Percentiles rank a stretch among this genome's conserved stretches.
Evolutionary conservation across 2,329 filamentous ascomycete species (phyloP).

Genomic region (Colletotrichum theobromicola): DNA sequence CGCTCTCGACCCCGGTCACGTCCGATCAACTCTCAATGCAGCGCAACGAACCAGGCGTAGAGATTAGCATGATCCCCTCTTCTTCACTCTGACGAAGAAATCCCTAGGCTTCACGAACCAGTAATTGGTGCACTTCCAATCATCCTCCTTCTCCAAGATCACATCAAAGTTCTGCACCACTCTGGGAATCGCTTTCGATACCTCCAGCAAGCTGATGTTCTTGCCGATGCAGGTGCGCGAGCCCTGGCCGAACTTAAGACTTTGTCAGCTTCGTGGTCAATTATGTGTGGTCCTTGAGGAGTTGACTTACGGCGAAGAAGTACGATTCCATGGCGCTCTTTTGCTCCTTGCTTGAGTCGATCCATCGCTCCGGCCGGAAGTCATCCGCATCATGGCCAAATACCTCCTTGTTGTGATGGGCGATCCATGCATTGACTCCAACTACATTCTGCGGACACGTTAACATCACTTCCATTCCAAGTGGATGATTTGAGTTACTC

Average conservation of each 20-base stretch:
- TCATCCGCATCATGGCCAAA: slow-evolving; percentile 40
- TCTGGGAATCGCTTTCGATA: slow-evolving; percentile 46
- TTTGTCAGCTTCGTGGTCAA: not conserved
- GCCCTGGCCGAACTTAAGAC: slow-evolving; percentile 53
- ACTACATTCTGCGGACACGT: slow-evolving; percentile 30
- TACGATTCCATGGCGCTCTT: slow-evolving; percentile 18
- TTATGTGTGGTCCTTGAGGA: not conserved
- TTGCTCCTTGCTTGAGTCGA: slow-evolving; percentile 24
- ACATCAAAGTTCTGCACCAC: slow-evolving; percentile 38
- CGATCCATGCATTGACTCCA: slow-evolving; percentile 46
- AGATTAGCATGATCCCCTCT: not conserved
- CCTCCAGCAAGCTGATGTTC: slow-evolving; percentile 43
- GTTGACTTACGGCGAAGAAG: not conserved
- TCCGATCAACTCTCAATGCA: not conserved
- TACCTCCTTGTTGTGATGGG: slow-evolving; percentile 42
- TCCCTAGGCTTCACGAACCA: not conserved
- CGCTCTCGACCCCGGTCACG: not conserved
- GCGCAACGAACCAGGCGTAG: not conserved
- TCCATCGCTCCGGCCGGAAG: slow-evolving; percentile 45
- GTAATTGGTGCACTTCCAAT: not conserved
- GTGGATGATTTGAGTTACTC: not conserved
- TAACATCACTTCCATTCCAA: not conserved
- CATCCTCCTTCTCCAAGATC: not conserved
- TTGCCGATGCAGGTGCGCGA: slow-evolving; percentile 53
- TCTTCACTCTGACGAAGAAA: not conserved